Conservation (phyloP, 805 yeast genomes). For the Sungouiozyma intestinalis region DNA sequence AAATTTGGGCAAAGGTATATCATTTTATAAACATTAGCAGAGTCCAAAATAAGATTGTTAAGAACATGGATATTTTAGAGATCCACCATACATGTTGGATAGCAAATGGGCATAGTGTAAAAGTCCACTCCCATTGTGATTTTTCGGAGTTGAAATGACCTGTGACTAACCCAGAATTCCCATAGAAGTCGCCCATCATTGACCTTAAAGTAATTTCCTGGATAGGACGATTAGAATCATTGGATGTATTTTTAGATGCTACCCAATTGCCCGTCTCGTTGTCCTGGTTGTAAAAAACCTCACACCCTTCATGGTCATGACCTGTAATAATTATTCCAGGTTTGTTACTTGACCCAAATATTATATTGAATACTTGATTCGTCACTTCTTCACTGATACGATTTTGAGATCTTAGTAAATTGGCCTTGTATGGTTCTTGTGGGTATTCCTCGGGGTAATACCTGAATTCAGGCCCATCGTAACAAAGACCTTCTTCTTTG, state of each 20-base stretch:
- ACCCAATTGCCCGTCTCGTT: slow-evolving; percentile 40
- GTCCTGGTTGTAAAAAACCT: slow-evolving; percentile 47
- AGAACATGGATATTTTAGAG: slow-evolving; percentile 43
- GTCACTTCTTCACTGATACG: slow-evolving; percentile 62
- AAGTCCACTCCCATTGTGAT: slow-evolving; percentile 54
- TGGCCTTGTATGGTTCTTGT: slow-evolving; percentile 55
- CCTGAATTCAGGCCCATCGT: slow-evolving; percentile 70
- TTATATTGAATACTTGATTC: slow-evolving; percentile 56
- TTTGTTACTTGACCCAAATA: slow-evolving; percentile 47
- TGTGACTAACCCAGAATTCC: slow-evolving; percentile 76
- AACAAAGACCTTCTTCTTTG: slow-evolving; percentile 72
- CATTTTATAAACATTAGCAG: slow-evolving; percentile 4
- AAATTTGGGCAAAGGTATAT: not conserved
- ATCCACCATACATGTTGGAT: slow-evolving; percentile 97
- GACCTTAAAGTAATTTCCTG: slow-evolving; percentile 80
- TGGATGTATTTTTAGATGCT: slow-evolving; percentile 15
- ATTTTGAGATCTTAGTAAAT: slow-evolving; percentile 72
- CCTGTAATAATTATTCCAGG: slow-evolving; percentile 84
- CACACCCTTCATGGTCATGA: slow-evolving; percentile 95
- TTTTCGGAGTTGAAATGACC: slow-evolving; percentile 46
- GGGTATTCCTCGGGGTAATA: slow-evolving; percentile 47
- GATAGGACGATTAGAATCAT: slow-evolving; percentile 28
- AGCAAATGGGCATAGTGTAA: slow-evolving; percentile 66
- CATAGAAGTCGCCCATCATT: slow-evolving; percentile 94
- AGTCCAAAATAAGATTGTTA: slow-evolving; percentile 35